Percentiles rank a stretch among this genome's conserved stretches.
Evolutionary conservation across 176 grass and related monocot species (phyloP).

Genomic region (Eleusine coracana): DNA sequence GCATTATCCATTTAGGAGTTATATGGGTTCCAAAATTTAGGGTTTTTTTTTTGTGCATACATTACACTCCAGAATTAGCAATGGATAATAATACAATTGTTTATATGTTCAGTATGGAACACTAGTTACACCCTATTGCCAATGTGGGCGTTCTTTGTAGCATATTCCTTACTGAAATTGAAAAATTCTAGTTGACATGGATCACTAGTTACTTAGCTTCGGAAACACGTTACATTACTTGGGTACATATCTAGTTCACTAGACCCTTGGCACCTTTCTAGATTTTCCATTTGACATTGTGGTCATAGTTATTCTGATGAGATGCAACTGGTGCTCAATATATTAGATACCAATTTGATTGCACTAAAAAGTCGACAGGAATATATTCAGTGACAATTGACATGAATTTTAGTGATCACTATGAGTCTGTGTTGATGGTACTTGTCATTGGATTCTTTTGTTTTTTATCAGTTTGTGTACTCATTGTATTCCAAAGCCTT

Average conservation of each 20-base stretch:
- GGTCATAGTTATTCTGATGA: conserved; percentile 24
- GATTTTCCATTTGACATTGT: neutral
- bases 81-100: neutral
- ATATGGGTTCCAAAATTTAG: neutral
- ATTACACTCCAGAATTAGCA: neutral
- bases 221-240: conserved; percentile 13
- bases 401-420: conserved; percentile 19
- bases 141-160: neutral
- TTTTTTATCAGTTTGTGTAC: conserved; percentile 15
- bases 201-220: conserved; percentile 2
- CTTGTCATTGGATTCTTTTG: conserved; percentile 7
- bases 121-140: neutral
- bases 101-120: neutral
- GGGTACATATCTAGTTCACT: conserved; percentile 5
- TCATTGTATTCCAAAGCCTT: neutral
- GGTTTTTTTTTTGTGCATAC: neutral
- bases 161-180: neutral
- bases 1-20: neutral
- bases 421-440: neutral
- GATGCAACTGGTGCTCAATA: neutral
- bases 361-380: conserved; percentile 15
- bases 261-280: conserved; percentile 8
- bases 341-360: neutral
- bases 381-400: conserved; percentile 21
- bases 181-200: neutral